Evolutionary conservation across 2,329 filamentous ascomycete genomes (phyloP), one percentile per base, ranked within the genome.

Genomic region (Neoascochyta sp.): DNA sequence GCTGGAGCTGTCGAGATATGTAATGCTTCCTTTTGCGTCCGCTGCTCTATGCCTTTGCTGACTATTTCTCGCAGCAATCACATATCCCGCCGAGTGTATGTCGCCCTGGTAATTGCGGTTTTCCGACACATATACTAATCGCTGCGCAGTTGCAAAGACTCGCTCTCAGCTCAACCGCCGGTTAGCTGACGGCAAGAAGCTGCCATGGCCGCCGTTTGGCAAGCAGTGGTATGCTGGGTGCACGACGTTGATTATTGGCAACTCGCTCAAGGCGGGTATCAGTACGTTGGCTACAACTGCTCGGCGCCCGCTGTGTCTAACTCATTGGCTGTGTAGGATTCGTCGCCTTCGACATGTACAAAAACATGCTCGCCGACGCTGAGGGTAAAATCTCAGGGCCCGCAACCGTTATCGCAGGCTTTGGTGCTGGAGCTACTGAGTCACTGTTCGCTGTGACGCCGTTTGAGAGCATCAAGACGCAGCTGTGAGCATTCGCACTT

Each of bases 381-480:
- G 74, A 92, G 45, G 92, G 92, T 48, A 89, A 90, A 47, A 83
- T 96, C 22, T 88, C 85, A 4, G 90, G 92, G 0, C 89, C 90
- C 9, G 77, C 83, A 45, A 96, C 90, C 2, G 92, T 96, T 1
- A 76, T 95, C 36, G 89, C 89, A 22, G 92, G 92, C 3, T 95
- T 98, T 57, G 86, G 90, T 36, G 92, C 92, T 7, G 92, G 92
- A 34, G 85, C 94, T 29, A 96, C 90, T 3, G 92, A 98, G 69
- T 93, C 86, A 3, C 68, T 95, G 29, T 69, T 98, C 3, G 92
- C 92, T 8, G 92, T 98, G 18, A 98, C 92, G 18, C 92, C 92
- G 0, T 95, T 93, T 36, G 92, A 98, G 68, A 93, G 86, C 54
- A 95, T 98, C 67, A 98, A 98, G 73, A 98, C 92, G 28, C 93